Percentiles rank a stretch among this genome's conserved stretches.
These are phyloP conservation scores for Rutstroemia sp. DNA, from an alignment of 2,329 filamentous ascomycete genomes.

Conservation along the genomic window DNA sequence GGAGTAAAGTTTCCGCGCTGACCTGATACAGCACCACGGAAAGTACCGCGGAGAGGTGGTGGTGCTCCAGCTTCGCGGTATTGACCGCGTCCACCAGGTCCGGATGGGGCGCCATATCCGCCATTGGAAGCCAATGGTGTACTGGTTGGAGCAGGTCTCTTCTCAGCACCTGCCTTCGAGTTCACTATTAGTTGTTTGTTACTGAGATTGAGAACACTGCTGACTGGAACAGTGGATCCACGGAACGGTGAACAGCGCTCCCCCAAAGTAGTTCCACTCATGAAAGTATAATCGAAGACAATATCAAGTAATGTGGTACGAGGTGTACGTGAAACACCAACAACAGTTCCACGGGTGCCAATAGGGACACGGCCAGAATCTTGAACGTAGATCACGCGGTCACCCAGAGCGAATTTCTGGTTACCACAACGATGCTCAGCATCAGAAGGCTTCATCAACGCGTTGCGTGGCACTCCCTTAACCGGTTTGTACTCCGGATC, in stretches of 20 bases:
- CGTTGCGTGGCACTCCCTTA: slow-evolving; percentile 74
- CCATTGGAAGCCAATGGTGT: slow-evolving; percentile 45
- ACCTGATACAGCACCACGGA: slow-evolving; percentile 43
- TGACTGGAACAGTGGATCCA: slow-evolving; percentile 81
- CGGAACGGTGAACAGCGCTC: slow-evolving; percentile 89
- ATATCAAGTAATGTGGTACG: slow-evolving; percentile 80
- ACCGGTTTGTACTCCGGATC: slow-evolving; percentile 60
- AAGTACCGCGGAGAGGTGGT: slow-evolving; percentile 47
- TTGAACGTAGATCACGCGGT: slow-evolving; percentile 87
- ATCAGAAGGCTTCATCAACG: slow-evolving; percentile 86
- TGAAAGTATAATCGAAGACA: slow-evolving; percentile 90
- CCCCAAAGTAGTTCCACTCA: slow-evolving; percentile 90
- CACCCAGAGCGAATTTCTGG: slow-evolving; percentile 77
- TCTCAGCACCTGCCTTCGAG: slow-evolving; percentile 50
- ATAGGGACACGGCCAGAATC: slow-evolving; percentile 94
- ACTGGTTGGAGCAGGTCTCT: slow-evolving; percentile 39
- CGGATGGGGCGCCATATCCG: slow-evolving; percentile 47
- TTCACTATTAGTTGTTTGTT: slow-evolving; percentile 72
- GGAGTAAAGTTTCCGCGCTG: slow-evolving; percentile 5
- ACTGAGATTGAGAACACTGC: slow-evolving; percentile 83
- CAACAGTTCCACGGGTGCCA: slow-evolving; percentile 84
- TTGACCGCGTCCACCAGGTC: slow-evolving; percentile 52
- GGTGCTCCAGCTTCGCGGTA: slow-evolving; percentile 50
- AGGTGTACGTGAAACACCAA: slow-evolving; percentile 83
- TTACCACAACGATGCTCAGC: slow-evolving; percentile 87